Evolutionary conservation across 1,284 basidiomycete genomes (phyloP).

Genomic region (Moesziomyces sp.): DNA sequence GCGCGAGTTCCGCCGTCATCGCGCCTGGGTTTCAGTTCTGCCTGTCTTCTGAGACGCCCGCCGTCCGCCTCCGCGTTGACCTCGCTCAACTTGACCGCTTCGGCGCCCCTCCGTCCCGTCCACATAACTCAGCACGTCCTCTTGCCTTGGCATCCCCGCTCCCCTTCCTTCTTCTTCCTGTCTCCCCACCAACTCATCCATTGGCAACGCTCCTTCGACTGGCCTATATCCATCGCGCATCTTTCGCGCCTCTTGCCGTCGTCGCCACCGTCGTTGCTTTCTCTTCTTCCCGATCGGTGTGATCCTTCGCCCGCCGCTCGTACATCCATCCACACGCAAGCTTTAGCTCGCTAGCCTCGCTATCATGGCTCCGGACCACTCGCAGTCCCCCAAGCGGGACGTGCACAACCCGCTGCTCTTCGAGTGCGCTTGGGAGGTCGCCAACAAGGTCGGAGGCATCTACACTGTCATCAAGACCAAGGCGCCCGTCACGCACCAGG

Average conservation of each 20-base stretch:
- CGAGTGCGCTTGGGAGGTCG: conserved; percentile 65
- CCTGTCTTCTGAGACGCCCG: too few relatives aligned
- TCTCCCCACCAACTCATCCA: background rate
- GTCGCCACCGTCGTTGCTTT: too few relatives aligned
- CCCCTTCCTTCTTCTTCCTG: background rate
- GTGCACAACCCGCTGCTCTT: conserved; percentile 63
- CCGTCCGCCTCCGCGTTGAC: too few relatives aligned
- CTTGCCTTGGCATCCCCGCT: background rate
- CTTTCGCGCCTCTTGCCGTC: too few relatives aligned
- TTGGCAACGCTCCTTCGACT: conserved; percentile 1
- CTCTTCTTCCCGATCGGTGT: background rate
- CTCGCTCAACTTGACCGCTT: too few relatives aligned
- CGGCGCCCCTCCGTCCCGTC: background rate
- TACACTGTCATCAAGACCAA: conserved; percentile 99
- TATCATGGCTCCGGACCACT: conserved; percentile 17
- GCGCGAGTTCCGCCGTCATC: too few relatives aligned
- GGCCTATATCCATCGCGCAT: background rate
- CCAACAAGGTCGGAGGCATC: conserved; percentile 84
- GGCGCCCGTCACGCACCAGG: conserved; percentile 91
- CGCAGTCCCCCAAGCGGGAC: conserved; percentile 46
- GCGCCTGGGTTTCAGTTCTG: too few relatives aligned
- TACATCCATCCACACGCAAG: background rate
- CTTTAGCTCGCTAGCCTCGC: conserved; percentile 7
- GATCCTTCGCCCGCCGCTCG: too few relatives aligned
- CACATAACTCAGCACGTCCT: background rate